Evolutionary conservation across 2,329 filamentous ascomycete genomes (phyloP), one percentile per base, ranked within the genome.

Genomic region (Harringtonia aguacate): DNA sequence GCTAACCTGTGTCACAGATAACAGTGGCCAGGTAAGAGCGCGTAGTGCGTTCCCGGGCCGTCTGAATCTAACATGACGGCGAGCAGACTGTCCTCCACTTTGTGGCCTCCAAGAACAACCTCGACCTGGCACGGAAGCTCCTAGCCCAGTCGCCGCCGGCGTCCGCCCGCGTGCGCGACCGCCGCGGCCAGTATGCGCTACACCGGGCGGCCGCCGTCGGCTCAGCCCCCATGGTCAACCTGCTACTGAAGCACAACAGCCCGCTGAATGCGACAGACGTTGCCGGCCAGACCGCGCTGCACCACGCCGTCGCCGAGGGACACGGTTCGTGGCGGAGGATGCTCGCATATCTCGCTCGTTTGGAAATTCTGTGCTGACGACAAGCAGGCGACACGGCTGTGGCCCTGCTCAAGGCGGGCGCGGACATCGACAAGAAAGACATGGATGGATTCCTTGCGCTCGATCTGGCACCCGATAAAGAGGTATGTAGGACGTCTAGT

Each of bases 181-280:
- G 78, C 56, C 77, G 88, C 27, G 86, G 86, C n/a, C 90, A 95
- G 59, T 79, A 95, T 46, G 76, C 94, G 8, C 73, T 98, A 22
- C 94, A 98, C 62, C 79, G 92, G 17, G 92, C 92, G 4, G 90
- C 92, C 0, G 90, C 92, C 3, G 78, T 88, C 4, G 94, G 94
- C 8, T 90, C 84, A 4, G 76, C 84, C n/a, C 88, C 90, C 6
- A 87, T 98, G 67, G 72, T 94, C 39, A 84, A 80, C 54, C 65
- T 94, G 31, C 67, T 98, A 14, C 66, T 95, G 15, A 77, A 85
- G 55, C 76, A 85, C 53, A 73, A 70, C 52, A 94, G 86, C 51
- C 89, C 90, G 0, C 58, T 97, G 21, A 86, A 95, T 61, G 81
- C 87, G 3, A 81, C 83, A 3, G 92, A 98, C 65, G 68, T 70